Conservation (phyloP, 176 grass and related monocot genomes). For the Musa troglodytarum region DNA sequence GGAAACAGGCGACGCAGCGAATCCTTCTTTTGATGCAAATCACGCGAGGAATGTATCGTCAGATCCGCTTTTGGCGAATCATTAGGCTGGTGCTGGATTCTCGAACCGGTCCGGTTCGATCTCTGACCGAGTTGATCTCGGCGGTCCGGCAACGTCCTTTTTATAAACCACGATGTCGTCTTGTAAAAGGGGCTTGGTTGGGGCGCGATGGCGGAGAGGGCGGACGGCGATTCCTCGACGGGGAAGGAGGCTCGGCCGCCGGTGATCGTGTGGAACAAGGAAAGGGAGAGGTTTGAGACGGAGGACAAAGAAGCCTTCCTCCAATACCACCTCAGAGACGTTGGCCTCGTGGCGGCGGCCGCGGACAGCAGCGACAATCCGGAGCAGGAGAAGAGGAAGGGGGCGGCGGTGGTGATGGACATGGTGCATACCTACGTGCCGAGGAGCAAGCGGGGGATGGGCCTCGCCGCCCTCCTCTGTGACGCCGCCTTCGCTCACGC, state of each 20-base stretch:
- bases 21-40: no score
- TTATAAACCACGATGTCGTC: background rate
- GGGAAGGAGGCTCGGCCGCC: background rate
- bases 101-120: no score
- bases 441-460: slow-evolving; percentile 62
- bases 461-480: slow-evolving; percentile 64
- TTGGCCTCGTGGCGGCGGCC: slow-evolving; percentile 1
- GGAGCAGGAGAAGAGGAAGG: slow-evolving; percentile 12
- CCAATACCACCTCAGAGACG: slow-evolving; percentile 40
- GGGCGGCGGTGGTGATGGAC: slow-evolving; percentile 61
- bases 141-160: no score
- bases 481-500: slow-evolving; percentile 66
- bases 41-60: no score
- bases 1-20: no score
- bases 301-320: slow-evolving; percentile 59
- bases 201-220: slow-evolving; percentile 22
- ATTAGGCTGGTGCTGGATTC: no score
- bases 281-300: slow-evolving; percentile 52
- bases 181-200: background rate
- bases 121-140: no score
- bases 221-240: background rate
- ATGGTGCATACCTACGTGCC: slow-evolving; percentile 88
- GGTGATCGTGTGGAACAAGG: slow-evolving; percentile 56
- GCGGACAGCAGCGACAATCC: background rate
- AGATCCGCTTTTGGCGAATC: no score